Conservation (phyloP, 768 basidiomycete genomes). For the Pisolithus microcarpus region DNA sequence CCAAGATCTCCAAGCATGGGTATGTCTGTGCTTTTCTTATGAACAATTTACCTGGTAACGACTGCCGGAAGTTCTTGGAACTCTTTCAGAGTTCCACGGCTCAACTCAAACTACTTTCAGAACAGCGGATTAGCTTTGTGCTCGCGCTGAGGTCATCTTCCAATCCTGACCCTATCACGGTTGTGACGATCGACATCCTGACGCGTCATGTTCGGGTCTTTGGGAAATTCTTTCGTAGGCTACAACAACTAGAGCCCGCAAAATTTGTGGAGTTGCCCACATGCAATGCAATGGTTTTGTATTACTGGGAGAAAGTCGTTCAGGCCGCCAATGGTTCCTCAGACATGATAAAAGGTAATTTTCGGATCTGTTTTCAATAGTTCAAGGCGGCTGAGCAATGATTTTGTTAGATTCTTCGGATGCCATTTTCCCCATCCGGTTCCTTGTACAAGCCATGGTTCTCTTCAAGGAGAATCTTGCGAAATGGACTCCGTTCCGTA, state of each 20-base stretch:
- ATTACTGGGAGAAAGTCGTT: constrained; percentile 76
- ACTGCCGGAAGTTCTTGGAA: constrained; percentile 42
- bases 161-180: constrained; percentile 28
- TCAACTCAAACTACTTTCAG: constrained; percentile 50
- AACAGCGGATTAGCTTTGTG: constrained; percentile 50
- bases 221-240: constrained; percentile 73
- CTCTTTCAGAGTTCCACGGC: constrained; percentile 54
- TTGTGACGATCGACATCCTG: constrained; percentile 47
- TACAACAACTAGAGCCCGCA: constrained; percentile 53
- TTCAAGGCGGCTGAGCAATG: neutral
- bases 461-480: constrained; percentile 77
- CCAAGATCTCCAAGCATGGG: constrained; percentile 46
- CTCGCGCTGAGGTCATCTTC: constrained; percentile 34
- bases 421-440: constrained; percentile 68
- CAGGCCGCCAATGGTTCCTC: constrained; percentile 53
- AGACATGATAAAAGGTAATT: constrained; percentile 51
- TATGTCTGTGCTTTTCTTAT: constrained; percentile 21
- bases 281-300: constrained; percentile 63
- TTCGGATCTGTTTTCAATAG: neutral
- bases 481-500: constrained; percentile 65
- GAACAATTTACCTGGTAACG: constrained; percentile 1
- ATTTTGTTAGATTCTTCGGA: constrained; percentile 45
- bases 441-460: constrained; percentile 79
- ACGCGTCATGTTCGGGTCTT: constrained; percentile 64
- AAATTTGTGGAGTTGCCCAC: constrained; percentile 59